phyloP scores from a whole-genome alignment of 1,139 yeast species.

The Ogataea hybrid region DNA sequence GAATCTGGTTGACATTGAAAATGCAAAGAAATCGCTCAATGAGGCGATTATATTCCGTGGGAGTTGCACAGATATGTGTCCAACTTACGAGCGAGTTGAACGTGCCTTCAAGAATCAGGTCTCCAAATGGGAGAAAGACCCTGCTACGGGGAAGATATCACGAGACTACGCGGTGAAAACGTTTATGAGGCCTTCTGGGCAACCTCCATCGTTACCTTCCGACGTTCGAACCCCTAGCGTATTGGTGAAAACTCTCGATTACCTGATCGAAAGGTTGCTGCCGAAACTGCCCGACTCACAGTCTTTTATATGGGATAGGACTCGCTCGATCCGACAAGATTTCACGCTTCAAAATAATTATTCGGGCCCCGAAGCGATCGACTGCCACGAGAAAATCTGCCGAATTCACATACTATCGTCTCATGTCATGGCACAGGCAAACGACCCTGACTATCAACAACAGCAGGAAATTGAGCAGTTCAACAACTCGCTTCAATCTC shows the following conservation, averaged over 20 bases:
- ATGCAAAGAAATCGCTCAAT: slow-evolving; percentile 71
- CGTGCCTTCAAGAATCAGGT: slow-evolving; percentile 88
- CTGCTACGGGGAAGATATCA: slow-evolving; percentile 60
- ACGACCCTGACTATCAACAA: slow-evolving; percentile 73
- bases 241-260: slow-evolving; percentile 61
- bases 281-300: slow-evolving; percentile 79
- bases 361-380: slow-evolving; percentile 90
- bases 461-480: slow-evolving; percentile 96
- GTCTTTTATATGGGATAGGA: slow-evolving; percentile 94
- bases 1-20: slow-evolving; percentile 88
- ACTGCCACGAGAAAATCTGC: slow-evolving; percentile 89
- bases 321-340: slow-evolving; percentile 96
- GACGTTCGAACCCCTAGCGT: slow-evolving; percentile 94
- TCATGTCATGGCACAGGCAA: slow-evolving; percentile 82
- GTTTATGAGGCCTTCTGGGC: slow-evolving; percentile 97
- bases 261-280: slow-evolving; percentile 62
- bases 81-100: slow-evolving; percentile 86
- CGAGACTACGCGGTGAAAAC: slow-evolving; percentile 77
- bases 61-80: slow-evolving; percentile 92
- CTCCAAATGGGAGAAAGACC: slow-evolving; percentile 72
- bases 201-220: slow-evolving; percentile 95
- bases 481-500: slow-evolving; percentile 86
- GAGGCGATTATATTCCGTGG: slow-evolving; percentile 91
- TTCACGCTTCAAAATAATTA: slow-evolving; percentile 95
- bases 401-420: slow-evolving; percentile 79